Conservation (phyloP, 345 rosid genomes). For the Eucalyptus erythrocorys region DNA sequence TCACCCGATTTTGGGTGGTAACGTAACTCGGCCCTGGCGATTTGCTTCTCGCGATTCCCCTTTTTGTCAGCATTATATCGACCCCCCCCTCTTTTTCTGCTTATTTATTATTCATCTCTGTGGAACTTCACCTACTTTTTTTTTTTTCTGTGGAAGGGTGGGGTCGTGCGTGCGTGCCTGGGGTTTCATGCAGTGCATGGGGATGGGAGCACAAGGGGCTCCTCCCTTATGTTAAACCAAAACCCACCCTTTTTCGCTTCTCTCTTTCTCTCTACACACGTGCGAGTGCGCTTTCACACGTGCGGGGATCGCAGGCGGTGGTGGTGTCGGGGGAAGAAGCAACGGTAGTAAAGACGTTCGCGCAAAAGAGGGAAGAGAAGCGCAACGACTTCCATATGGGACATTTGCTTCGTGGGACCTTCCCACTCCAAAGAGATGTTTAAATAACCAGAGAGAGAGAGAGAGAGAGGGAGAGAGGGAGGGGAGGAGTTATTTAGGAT, state of each 20-base stretch:
- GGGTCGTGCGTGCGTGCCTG: not conserved
- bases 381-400: not conserved
- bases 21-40: not conserved
- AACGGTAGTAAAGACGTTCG: not conserved
- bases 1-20: not conserved
- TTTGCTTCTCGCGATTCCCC: not conserved
- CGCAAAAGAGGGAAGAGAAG: not conserved
- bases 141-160: not conserved
- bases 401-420: not conserved
- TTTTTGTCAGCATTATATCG: not conserved
- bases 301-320: not conserved
- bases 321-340: not conserved
- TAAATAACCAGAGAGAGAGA: not conserved
- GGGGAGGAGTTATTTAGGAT: not conserved
- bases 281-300: not conserved
- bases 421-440: not conserved
- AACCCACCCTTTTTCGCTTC: not conserved
- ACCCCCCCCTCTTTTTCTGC: not conserved
- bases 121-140: not conserved
- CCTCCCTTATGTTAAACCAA: not conserved
- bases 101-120: not conserved
- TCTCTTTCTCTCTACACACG: not conserved
- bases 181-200: not conserved
- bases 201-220: not conserved
- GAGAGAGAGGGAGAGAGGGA: fast-evolving